Evolutionary conservation across 495 filamentous ascomycete genomes (phyloP).

Genomic region (Neurospora sublineolata): DNA sequence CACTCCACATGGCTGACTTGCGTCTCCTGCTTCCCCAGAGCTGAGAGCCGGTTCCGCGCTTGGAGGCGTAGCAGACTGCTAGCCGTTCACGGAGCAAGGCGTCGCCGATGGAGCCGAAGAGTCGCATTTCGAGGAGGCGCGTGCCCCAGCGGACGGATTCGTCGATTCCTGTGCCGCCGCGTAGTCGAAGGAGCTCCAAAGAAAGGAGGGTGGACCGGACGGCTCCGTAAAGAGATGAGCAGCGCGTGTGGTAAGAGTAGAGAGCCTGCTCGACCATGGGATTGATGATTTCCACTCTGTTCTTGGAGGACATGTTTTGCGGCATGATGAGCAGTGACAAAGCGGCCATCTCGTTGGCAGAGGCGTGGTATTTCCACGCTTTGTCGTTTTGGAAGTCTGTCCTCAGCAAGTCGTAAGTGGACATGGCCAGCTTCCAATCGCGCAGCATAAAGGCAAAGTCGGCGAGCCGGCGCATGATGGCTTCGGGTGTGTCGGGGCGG

Average conservation of each 20-base stretch:
- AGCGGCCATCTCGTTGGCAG: constrained; percentile 84
- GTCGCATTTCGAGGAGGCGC: constrained; percentile 61
- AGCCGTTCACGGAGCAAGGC: constrained; percentile 75
- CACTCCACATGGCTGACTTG: constrained; percentile 84
- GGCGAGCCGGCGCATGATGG: constrained; percentile 81
- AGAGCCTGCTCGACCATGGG: constrained; percentile 75
- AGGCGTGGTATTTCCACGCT: constrained; percentile 91
- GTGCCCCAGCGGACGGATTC: constrained; percentile 80
- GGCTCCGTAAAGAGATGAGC: constrained; percentile 59
- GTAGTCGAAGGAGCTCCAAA: constrained; percentile 67
- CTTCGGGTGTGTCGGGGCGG: constrained; percentile 70
- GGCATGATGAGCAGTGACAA: constrained; percentile 68
- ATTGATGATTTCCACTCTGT: constrained; percentile 66
- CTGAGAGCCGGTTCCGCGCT: constrained; percentile 50
- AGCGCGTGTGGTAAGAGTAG: constrained; percentile 86
- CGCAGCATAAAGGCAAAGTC: constrained; percentile 94
- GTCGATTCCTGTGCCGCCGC: constrained; percentile 69
- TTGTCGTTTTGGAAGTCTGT: constrained; percentile 88
- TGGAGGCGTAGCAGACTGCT: constrained; percentile 69
- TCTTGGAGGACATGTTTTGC: constrained; percentile 56
- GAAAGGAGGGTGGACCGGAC: constrained; percentile 65
- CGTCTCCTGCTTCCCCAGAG: constrained; percentile 57
- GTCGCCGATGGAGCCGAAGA: constrained; percentile 63
- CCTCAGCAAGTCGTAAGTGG: constrained; percentile 78
- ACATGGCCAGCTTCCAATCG: constrained; percentile 86